Percentiles rank a stretch among this genome's conserved stretches.
Evolutionary conservation across 169 alveolate species (phyloP).

Genomic region (Plasmodium vivax): DNA sequence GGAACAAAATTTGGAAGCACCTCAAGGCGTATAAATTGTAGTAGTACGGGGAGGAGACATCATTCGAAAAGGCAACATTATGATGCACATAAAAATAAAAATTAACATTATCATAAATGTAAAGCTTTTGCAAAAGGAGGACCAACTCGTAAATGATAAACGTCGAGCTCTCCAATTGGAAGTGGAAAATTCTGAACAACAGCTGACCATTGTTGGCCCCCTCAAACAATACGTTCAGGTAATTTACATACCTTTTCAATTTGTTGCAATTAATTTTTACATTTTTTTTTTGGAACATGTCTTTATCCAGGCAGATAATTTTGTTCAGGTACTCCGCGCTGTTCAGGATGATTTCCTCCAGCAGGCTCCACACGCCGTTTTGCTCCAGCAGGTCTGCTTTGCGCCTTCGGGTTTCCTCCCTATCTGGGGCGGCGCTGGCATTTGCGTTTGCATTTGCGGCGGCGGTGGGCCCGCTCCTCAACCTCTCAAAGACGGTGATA

Average conservation of each 20-base stretch:
- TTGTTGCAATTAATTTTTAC: slow-evolving; percentile 47
- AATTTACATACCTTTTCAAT: slow-evolving; percentile 49
- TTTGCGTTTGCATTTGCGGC: neutral
- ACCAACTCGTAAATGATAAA: slow-evolving; percentile 40
- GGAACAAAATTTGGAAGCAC: slow-evolving; percentile 50
- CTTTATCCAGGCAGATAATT: slow-evolving; percentile 42
- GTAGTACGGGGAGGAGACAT: slow-evolving; percentile 25
- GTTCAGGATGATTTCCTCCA: slow-evolving; percentile 55
- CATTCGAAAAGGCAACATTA: slow-evolving; percentile 30
- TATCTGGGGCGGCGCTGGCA: neutral
- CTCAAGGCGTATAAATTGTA: slow-evolving; percentile 30
- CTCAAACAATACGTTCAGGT: slow-evolving; percentile 19
- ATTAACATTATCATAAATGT: slow-evolving; percentile 53
- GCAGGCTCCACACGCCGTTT: slow-evolving; percentile 12
- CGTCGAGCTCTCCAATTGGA: slow-evolving; percentile 17
- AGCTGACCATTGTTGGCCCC: slow-evolving; percentile 32
- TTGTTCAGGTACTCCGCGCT: slow-evolving; percentile 48
- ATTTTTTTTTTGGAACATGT: slow-evolving; percentile 45
- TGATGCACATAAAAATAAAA: slow-evolving; percentile 40
- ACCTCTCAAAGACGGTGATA: slow-evolving; percentile 2
- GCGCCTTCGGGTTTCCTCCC: neutral
- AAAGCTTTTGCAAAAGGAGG: slow-evolving; percentile 46
- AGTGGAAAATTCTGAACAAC: neutral
- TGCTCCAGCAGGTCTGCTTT: neutral
- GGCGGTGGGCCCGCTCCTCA: neutral